These are phyloP conservation scores for Cadophora sp. DNA, from an alignment of 2,329 filamentous ascomycete species.

Conservation along the genomic window DNA sequence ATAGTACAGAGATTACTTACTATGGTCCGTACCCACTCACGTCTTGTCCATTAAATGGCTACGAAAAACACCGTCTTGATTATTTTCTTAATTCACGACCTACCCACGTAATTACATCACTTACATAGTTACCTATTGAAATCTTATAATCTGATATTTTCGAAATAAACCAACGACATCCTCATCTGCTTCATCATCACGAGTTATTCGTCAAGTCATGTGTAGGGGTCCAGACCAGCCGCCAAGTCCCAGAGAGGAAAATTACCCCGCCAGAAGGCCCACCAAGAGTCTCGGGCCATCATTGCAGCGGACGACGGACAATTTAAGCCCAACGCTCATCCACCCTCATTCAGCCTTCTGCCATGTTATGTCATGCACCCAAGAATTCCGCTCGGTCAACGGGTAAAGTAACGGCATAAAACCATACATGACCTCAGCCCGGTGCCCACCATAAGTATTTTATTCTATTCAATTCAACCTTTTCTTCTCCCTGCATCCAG, in stretches of 20 bases:
- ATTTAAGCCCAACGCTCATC: conserved; percentile 10
- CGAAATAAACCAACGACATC: no score
- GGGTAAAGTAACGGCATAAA: conserved; percentile 23
- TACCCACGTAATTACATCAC: no score
- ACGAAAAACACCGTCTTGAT: no score
- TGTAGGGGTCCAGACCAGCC: background rate
- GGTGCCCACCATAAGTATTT: no score
- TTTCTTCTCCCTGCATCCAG: conserved; percentile 4
- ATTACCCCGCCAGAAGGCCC: background rate
- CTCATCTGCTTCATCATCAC: no score
- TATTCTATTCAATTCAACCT: conserved; percentile 10
- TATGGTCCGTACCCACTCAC: no score
- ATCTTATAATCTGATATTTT: no score
- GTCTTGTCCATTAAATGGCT: no score
- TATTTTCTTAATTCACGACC: no score
- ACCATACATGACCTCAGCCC: conserved; percentile 17
- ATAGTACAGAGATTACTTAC: no score
- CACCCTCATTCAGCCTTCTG: background rate
- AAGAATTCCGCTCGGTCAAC: background rate
- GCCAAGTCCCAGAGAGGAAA: background rate
- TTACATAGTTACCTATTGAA: no score
- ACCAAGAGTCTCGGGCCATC: conserved; percentile 15
- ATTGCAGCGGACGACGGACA: conserved; percentile 15
- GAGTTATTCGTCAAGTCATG: no score
- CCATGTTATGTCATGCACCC: background rate